A percentile compares a stretch with the other conserved stretches of the same genome.
Conservation (phyloP, 805 yeast genomes). For the Kockiozyma suomiensis region DNA sequence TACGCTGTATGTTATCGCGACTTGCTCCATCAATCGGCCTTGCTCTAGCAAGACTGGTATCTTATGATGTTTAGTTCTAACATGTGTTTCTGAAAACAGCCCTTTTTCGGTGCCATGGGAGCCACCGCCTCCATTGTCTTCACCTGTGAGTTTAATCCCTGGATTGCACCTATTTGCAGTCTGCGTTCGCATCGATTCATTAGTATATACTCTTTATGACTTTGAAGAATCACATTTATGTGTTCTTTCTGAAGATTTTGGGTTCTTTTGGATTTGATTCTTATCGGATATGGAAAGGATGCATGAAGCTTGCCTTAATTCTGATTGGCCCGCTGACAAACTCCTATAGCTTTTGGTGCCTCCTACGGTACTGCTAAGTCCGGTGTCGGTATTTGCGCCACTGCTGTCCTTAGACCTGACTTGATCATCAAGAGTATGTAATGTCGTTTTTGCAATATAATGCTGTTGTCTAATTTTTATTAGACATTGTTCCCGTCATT, state of each 20-base stretch:
- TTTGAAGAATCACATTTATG: neutral
- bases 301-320: neutral
- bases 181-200: neutral
- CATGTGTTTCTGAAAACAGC: constrained; percentile 46
- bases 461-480: neutral
- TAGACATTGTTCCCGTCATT: constrained; percentile 84
- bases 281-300: neutral
- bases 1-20: constrained; percentile 56
- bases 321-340: neutral
- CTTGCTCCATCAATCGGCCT: neutral
- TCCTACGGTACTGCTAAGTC: constrained; percentile 98
- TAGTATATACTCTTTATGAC: too few relatives aligned
- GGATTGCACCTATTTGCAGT: neutral
- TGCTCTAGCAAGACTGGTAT: neutral
- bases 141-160: constrained; percentile 59
- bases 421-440: constrained; percentile 72
- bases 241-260: neutral
- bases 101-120: constrained; percentile 99
- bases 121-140: constrained; percentile 99
- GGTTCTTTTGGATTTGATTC: neutral
- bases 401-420: constrained; percentile 97
- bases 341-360: constrained; percentile 83
- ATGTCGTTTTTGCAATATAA: neutral
- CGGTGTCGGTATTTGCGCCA: constrained; percentile 97
- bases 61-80: neutral